Conservation (phyloP, 805 yeast species). For the Kuraishia molischiana region DNA sequence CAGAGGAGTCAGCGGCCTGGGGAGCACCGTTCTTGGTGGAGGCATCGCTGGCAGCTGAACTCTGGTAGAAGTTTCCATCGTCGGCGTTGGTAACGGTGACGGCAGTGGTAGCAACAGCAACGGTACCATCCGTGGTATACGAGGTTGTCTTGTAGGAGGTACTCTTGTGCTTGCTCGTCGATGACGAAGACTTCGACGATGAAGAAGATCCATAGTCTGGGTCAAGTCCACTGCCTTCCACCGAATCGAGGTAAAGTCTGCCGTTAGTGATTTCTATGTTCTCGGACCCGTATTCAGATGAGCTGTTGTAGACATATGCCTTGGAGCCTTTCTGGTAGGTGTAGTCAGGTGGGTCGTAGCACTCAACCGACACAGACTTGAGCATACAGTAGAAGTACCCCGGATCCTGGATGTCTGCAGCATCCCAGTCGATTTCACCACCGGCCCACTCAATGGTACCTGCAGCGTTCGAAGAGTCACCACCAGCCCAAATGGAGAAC, state of each 20-base stretch:
- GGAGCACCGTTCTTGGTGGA: neutral
- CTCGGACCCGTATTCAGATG: constrained; percentile 36
- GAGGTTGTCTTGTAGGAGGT: neutral
- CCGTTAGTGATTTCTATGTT: constrained; percentile 54
- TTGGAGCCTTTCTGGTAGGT: constrained; percentile 32
- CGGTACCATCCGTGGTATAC: constrained; percentile 2
- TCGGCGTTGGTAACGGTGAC: neutral
- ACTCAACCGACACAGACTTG: constrained; percentile 47
- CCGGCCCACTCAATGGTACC: constrained; percentile 85
- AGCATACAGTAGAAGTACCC: constrained; percentile 78
- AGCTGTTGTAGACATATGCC: constrained; percentile 44
- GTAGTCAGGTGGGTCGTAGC: constrained; percentile 65
- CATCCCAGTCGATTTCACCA: constrained; percentile 78
- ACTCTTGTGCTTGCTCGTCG: neutral
- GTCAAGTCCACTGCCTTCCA: constrained; percentile 60
- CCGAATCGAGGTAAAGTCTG: constrained; percentile 45
- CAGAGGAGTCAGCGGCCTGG: neutral
- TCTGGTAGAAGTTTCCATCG: neutral
- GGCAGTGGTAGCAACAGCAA: neutral
- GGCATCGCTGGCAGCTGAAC: neutral
- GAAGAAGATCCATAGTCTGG: constrained; percentile 21
- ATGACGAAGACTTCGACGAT: neutral
- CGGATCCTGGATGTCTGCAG: constrained; percentile 56
- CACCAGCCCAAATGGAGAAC: constrained; percentile 75
- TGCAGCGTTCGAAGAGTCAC: constrained; percentile 36